Base-by-base conservation (phyloP, 2,329 filamentous ascomycete genomes). In the Calycina herbarum region DNA sequence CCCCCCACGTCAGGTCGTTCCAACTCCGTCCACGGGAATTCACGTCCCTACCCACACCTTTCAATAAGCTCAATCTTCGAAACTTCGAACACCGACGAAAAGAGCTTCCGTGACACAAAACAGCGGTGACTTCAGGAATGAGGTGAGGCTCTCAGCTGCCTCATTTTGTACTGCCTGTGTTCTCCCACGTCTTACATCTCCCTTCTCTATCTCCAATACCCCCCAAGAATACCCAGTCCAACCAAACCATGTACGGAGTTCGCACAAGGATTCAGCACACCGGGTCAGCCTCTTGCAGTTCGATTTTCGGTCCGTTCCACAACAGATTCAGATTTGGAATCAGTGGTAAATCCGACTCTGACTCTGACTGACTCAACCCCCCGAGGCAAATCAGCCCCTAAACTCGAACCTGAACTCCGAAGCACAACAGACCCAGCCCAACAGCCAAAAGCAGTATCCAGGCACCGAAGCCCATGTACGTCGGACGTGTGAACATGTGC, bases 291-390 rank as follows among this genome's bases (percentile, higher is more conserved):
- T 51, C n/a, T 27, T 51, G 20, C 4, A 24, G n/a, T 11, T 15
- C 27, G 27, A 29, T 29, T 33, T 51, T 51, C 45, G 20, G 45
- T 51, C 45, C 45, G 45, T 51, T 27, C 20, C 20, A 48, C 45
- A 11, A n/a, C 13, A 10, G n/a, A 15, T 24, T 15, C 45, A 51
- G 45, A n/a, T n/a, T 51, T 24, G 13, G 2, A 51, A 51, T 20
- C 20, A 38, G 8, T 38, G 13, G 13, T 8, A 4, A 8, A 27
- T 51, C 45, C 27, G 20, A 51, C 45, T 51, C n/a, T 27, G n/a
- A 24, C 45, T 51, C n/a, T 51, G n/a, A 24, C 45, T 51, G 45
- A 51, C 45, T 27, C 45, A 51, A 51, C n/a, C 45, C 45, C n/a
- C 5, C 17, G 17, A 7, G 17, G 17, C 5, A 20, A 20, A 1